phyloP scores from a whole-genome alignment of 2,329 filamentous ascomycete species.

The Alternaria viburni region DNA sequence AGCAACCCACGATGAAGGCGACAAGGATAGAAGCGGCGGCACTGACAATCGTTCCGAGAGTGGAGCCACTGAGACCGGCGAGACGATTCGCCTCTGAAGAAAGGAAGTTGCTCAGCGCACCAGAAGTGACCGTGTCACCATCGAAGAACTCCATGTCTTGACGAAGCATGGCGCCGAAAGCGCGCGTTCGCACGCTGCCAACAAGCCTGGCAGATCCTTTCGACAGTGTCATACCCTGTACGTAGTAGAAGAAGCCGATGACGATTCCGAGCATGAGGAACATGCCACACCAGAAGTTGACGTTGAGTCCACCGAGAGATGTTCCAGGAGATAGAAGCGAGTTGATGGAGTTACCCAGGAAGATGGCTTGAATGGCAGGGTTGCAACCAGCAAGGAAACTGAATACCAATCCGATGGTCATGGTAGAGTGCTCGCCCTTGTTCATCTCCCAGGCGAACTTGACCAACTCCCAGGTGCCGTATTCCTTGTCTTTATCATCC shows the following conservation, averaged over 20 bases:
- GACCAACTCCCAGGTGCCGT: constrained; percentile 52
- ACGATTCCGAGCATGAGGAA: constrained; percentile 44
- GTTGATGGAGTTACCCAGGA: constrained; percentile 88
- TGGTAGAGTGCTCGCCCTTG: constrained; percentile 40
- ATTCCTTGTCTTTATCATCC: constrained; percentile 33
- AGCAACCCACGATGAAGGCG: constrained; percentile 70
- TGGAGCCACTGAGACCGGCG: constrained; percentile 85
- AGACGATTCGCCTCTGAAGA: constrained; percentile 84
- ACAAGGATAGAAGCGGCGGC: constrained; percentile 79
- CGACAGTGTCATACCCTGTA: constrained; percentile 64
- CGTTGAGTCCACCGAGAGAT: constrained; percentile 68
- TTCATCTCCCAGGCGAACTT: constrained; percentile 44
- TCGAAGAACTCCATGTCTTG: constrained; percentile 90
- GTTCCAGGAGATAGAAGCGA: constrained; percentile 65
- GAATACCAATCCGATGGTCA: constrained; percentile 52
- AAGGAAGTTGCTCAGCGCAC: constrained; percentile 75
- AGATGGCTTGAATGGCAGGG: constrained; percentile 61
- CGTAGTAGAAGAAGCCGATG: constrained; percentile 35
- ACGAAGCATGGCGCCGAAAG: constrained; percentile 87
- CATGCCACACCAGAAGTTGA: constrained; percentile 61
- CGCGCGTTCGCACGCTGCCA: constrained; percentile 78
- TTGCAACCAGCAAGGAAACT: constrained; percentile 45
- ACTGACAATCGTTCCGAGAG: constrained; percentile 84
- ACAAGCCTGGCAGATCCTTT: constrained; percentile 64
- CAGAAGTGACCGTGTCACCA: constrained; percentile 85